A percentile compares a stretch with the other conserved stretches of the same genome.
Conservation (phyloP, 2,329 filamentous ascomycete genomes). For the Chalaropsis thielavioides region DNA sequence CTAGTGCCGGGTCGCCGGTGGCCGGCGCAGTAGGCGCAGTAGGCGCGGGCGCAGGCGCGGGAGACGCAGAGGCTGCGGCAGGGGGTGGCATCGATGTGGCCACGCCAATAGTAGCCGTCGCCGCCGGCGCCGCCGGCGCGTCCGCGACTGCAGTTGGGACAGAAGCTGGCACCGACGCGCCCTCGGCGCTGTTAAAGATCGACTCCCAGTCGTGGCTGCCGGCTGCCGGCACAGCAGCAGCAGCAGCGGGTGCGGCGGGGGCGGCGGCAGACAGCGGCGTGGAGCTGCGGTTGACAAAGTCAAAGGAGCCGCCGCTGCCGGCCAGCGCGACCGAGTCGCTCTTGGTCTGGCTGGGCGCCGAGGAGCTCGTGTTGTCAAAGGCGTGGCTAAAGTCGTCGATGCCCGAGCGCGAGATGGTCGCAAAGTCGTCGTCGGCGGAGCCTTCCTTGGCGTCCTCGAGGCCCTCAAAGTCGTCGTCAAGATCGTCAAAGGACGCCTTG, state of each 20-base stretch:
- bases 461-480: constrained; percentile 69
- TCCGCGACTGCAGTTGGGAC: constrained; percentile 21
- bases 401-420: constrained; percentile 54
- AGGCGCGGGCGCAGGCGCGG: constrained; percentile 18
- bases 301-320: constrained; percentile 42
- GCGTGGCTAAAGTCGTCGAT: constrained; percentile 68
- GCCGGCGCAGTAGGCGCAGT: constrained; percentile 31
- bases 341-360: constrained; percentile 39
- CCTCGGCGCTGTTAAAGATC: constrained; percentile 61
- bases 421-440: constrained; percentile 64
- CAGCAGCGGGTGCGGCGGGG: constrained; percentile 19
- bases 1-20: constrained; percentile 78
- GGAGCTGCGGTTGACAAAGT: constrained; percentile 34
- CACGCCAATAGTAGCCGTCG: background rate
- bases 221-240: constrained; percentile 23
- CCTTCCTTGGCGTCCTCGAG: constrained; percentile 75
- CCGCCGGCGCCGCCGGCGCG: constrained; percentile 4
- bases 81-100: constrained; percentile 5
- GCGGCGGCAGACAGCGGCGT: constrained; percentile 19
- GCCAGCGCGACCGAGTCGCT: constrained; percentile 38
- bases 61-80: constrained; percentile 20
- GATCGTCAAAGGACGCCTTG: constrained; percentile 53
- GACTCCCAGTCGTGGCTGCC: constrained; percentile 81
- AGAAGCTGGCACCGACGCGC: constrained; percentile 16
- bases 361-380: constrained; percentile 60